Conservation (phyloP, 805 yeast species). For the Clavispora santaluciae region DNA sequence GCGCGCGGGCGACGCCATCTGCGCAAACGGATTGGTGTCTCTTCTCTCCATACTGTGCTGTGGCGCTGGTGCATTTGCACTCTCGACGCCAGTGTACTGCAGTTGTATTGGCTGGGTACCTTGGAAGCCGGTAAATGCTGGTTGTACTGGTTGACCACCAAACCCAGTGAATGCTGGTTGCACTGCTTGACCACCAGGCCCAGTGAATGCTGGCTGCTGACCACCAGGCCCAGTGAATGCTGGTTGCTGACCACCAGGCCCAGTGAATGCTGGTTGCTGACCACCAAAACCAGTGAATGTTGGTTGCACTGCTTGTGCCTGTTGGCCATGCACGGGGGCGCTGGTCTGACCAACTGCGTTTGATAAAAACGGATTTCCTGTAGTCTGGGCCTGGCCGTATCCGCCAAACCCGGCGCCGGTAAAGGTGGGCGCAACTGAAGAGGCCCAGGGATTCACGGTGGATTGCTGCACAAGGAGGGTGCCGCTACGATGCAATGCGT, state of each 20-base stretch:
- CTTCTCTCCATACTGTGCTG: neutral
- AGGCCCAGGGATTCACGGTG: slow-evolving; percentile 39
- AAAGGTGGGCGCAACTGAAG: slow-evolving; percentile 21
- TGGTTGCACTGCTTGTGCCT: slow-evolving; percentile 23
- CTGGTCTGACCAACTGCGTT: too few relatives aligned
- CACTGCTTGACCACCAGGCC: neutral
- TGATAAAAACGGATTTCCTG: slow-evolving; percentile 16
- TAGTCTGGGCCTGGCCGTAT: slow-evolving; percentile 25
- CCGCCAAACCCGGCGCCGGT: slow-evolving; percentile 64
- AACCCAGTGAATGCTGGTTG: neutral
- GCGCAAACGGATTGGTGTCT: slow-evolving; percentile 1
- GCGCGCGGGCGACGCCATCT: slow-evolving; percentile 11
- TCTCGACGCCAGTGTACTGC: neutral
- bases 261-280: neutral
- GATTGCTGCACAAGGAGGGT: slow-evolving; percentile 35
- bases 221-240: slow-evolving; percentile 1
- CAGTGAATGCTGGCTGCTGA: neutral
- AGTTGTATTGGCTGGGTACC: neutral
- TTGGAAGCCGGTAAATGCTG: neutral
- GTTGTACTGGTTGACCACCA: neutral
- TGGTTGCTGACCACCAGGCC: neutral
- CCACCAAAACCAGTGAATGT: slow-evolving; percentile 11
- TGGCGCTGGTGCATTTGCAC: too few relatives aligned
- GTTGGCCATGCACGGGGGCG: slow-evolving; percentile 24
- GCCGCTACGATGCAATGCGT: slow-evolving; percentile 27